These are phyloP conservation scores for Aspergillus sp. DNA, from an alignment of 2,329 filamentous ascomycete genomes.

Conservation along the genomic window DNA sequence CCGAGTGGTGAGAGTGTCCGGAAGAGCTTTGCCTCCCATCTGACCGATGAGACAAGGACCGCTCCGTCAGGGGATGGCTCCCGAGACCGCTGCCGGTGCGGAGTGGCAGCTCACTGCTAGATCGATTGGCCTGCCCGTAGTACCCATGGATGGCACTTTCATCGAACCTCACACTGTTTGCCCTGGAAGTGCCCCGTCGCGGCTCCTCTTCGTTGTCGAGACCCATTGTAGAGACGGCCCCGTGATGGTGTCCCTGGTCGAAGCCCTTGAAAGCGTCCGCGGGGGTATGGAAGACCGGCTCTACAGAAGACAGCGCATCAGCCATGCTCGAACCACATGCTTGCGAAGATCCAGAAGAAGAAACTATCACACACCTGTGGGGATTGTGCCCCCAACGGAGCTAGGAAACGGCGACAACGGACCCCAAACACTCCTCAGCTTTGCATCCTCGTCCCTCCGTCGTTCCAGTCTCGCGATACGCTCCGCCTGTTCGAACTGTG, in stretches of 20 bases:
- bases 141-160: slow-evolving; percentile 91
- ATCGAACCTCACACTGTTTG: slow-evolving; percentile 96
- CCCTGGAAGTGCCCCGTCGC: slow-evolving; percentile 82
- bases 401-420: slow-evolving; percentile 85
- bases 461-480: slow-evolving; percentile 63
- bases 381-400: slow-evolving; percentile 76
- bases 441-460: slow-evolving; percentile 63
- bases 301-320: slow-evolving; percentile 48
- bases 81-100: slow-evolving; percentile 79
- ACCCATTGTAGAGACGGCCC: slow-evolving; percentile 76
- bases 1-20: slow-evolving; percentile 76
- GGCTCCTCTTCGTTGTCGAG: slow-evolving; percentile 85
- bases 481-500: slow-evolving; percentile 63
- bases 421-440: slow-evolving; percentile 83
- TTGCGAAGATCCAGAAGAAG: slow-evolving; percentile 5
- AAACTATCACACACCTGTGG: slow-evolving; percentile 67
- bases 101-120: slow-evolving; percentile 78
- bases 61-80: slow-evolving; percentile 80
- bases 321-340: background rate
- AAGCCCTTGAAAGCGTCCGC: slow-evolving; percentile 86
- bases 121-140: slow-evolving; percentile 79
- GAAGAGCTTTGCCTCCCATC: slow-evolving; percentile 92
- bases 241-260: slow-evolving; percentile 78
- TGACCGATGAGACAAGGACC: slow-evolving; percentile 90
- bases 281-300: slow-evolving; percentile 75